Conservation (phyloP, 1,284 basidiomycete species). For the Leccinum solheimii region DNA sequence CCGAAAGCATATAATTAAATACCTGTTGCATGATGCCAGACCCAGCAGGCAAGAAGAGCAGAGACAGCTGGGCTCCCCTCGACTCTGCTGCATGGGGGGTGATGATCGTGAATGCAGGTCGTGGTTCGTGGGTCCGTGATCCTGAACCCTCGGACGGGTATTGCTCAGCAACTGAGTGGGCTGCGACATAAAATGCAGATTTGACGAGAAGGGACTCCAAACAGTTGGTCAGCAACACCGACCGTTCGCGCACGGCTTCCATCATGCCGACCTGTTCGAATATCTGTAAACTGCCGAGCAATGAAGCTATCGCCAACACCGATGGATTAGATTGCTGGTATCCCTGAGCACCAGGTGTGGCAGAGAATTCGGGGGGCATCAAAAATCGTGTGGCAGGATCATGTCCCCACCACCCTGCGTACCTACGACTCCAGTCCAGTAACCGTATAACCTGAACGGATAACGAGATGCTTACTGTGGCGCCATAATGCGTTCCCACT, state of each 20-base stretch:
- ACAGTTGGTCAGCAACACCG: slow-evolving; percentile 66
- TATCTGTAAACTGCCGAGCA: slow-evolving; percentile 80
- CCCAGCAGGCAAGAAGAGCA: slow-evolving; percentile 70
- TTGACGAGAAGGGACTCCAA: slow-evolving; percentile 65
- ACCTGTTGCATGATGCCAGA: slow-evolving; percentile 72
- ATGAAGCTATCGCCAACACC: slow-evolving; percentile 74
- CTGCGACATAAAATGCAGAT: slow-evolving; percentile 63
- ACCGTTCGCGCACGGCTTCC: slow-evolving; percentile 65
- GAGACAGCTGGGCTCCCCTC: slow-evolving; percentile 84
- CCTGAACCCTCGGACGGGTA: slow-evolving; percentile 28
- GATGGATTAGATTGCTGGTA: slow-evolving; percentile 96
- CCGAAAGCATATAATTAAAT: slow-evolving; percentile 57
- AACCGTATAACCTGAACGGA: slow-evolving; percentile 15
- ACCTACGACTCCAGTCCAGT: slow-evolving; percentile 45
- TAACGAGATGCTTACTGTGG: slow-evolving; percentile 52
- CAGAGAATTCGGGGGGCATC: slow-evolving; percentile 84
- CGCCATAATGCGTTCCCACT: slow-evolving; percentile 61
- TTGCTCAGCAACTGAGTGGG: slow-evolving; percentile 39
- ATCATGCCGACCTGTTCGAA: slow-evolving; percentile 81
- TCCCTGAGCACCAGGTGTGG: slow-evolving; percentile 88
- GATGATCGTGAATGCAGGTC: slow-evolving; percentile 80
- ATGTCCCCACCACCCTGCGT: slow-evolving; percentile 98
- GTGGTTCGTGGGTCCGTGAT: slow-evolving; percentile 15
- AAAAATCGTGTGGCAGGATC: slow-evolving; percentile 84
- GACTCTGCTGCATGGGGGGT: slow-evolving; percentile 69